These are phyloP conservation scores for Mortierella sp. DNA, from an alignment of 371 early-diverging fungal genomes.

Conservation along the genomic window DNA sequence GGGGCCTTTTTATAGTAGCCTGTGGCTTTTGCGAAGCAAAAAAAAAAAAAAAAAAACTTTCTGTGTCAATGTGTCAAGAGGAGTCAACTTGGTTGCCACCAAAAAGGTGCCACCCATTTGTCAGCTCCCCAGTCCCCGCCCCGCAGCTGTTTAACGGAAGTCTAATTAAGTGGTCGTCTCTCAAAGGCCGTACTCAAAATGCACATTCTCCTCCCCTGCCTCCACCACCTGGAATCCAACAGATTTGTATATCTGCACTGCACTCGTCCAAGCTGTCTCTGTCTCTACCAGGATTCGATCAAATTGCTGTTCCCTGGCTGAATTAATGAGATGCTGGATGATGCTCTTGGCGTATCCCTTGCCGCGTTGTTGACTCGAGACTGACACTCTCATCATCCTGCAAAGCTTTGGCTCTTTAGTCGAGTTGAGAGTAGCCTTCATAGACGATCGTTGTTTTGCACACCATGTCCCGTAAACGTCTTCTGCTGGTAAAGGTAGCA, in stretches of 20 bases:
- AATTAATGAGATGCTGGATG: constrained; percentile 19
- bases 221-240: constrained; percentile 31
- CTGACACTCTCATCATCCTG: constrained; percentile 55
- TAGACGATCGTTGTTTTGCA: constrained; percentile 18
- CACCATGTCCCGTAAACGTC: constrained; percentile 46
- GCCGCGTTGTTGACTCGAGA: constrained; percentile 25
- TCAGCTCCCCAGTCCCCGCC: too few relatives aligned
- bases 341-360: constrained; percentile 40
- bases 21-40: constrained; percentile 12
- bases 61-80: constrained; percentile 13
- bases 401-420: constrained; percentile 9
- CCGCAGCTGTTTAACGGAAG: background rate
- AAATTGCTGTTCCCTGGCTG: constrained; percentile 23
- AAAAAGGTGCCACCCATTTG: constrained; percentile 1
- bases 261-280: constrained; percentile 37
- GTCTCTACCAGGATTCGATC: constrained; percentile 49
- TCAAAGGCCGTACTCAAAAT: constrained; percentile 26
- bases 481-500: constrained; percentile 46
- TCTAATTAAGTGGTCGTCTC: background rate
- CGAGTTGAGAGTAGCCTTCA: background rate
- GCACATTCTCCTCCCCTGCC: constrained; percentile 19
- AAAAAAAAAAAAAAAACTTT: constrained; percentile 15
- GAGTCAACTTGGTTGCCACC: constrained; percentile 13
- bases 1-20: constrained; percentile 13
- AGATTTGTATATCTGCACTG: constrained; percentile 41